Base-by-base conservation (phyloP, 2,329 filamentous ascomycete genomes). In the Thelonectria olida region DNA sequence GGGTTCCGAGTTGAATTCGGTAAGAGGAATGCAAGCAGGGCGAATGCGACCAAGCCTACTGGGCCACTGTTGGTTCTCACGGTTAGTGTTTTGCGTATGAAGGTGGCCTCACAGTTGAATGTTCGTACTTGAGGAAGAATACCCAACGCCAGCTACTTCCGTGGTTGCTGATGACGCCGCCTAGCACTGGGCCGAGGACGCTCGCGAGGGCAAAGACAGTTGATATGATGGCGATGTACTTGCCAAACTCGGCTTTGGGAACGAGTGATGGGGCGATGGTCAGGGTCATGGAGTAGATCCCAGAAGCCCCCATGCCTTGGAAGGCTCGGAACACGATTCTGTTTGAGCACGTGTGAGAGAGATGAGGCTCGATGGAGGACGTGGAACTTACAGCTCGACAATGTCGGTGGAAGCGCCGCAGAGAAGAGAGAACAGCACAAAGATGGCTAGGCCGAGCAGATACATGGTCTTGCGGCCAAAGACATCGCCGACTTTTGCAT, bases 91-190 rank as follows among this genome's bases (percentile, higher is more conserved):
- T 10, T 9, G 1, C 2, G 3, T 42, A 31, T 2, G 7, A 2
- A 28, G n/a, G 2, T 6, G 3, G n/a, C 7, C 13, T 17, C 9
- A 5, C 17, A 0, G 10, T 4, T 12, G 19, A 20, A 39, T 15
- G 19, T 20, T 19, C 17, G 70, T 48, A 82, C 80, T 58, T 58
- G 15, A 58, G 38, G 13, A 51, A 45, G 17, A 58, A 58, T 5
- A 58, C 48, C 54, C 54, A 58, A 27, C 54, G 41, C 54, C 54
- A 58, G 22, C 20, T 51, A 8, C 25, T 38, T 8, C 34, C 47
- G 22, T 56, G 25, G 20, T 50, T 48, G 4, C 44, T 56, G 34
- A 56, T 51, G 3, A 34, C 8, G 19, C 56, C 56, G 8, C 56
- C 56, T 10, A 59, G n/a, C 1, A 54, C 15, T 13, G 56, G 50